These are phyloP conservation scores for Paraphaeosphaeria minitans DNA, from an alignment of 2,329 filamentous ascomycete species.

Conservation along the genomic window DNA sequence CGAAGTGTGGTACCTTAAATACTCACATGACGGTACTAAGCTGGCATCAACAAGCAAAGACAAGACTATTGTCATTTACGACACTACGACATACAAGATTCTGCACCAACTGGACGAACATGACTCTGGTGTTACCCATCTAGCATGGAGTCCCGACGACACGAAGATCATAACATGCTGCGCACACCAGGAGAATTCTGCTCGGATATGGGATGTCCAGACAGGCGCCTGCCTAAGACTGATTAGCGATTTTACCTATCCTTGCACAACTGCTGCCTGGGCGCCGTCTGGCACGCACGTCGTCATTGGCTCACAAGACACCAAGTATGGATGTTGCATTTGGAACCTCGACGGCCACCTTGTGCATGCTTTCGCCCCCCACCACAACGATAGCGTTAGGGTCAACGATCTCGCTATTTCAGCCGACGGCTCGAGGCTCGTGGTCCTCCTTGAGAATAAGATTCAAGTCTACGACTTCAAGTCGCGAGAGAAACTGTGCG, in stretches of 20 bases:
- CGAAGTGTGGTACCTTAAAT: slow-evolving; percentile 91
- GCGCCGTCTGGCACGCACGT: slow-evolving; percentile 76
- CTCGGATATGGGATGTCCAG: slow-evolving; percentile 72
- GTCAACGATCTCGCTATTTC: slow-evolving; percentile 87
- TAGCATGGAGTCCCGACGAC: slow-evolving; percentile 93
- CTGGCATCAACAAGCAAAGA: slow-evolving; percentile 83
- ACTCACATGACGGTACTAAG: slow-evolving; percentile 83
- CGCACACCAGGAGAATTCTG: slow-evolving; percentile 66
- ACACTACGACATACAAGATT: slow-evolving; percentile 71
- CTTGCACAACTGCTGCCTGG: slow-evolving; percentile 92
- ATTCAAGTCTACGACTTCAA: slow-evolving; percentile 82
- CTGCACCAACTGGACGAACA: slow-evolving; percentile 69
- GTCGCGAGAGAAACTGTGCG: slow-evolving; percentile 76
- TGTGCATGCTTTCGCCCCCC: slow-evolving; percentile 61
- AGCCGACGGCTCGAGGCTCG: slow-evolving; percentile 76
- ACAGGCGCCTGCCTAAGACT: slow-evolving; percentile 59
- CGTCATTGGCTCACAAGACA: slow-evolving; percentile 64
- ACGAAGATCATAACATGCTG: slow-evolving; percentile 83
- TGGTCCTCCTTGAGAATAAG: slow-evolving; percentile 73
- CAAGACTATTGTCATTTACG: slow-evolving; percentile 78
- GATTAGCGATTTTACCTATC: slow-evolving; percentile 75
- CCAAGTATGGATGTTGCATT: slow-evolving; percentile 40
- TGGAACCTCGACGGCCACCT: slow-evolving; percentile 70
- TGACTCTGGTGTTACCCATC: slow-evolving; percentile 75
- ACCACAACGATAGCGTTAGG: slow-evolving; percentile 67